These are phyloP conservation scores for Fusarium temperatum DNA, from an alignment of 2,329 filamentous ascomycete species.

Conservation along the genomic window DNA sequence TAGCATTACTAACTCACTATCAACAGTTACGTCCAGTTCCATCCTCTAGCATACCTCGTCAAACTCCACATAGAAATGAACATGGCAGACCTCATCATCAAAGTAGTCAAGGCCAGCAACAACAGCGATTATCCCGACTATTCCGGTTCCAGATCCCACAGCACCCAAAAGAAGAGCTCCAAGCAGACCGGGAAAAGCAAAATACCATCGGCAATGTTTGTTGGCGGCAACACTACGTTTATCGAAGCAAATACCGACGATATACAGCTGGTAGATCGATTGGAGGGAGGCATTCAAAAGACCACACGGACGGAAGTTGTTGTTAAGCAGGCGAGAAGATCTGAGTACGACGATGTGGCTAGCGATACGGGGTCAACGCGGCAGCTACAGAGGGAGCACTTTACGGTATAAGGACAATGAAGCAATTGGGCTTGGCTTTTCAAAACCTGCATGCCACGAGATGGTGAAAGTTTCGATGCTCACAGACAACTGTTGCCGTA, in stretches of 20 bases:
- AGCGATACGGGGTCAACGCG: slow-evolving; percentile 38
- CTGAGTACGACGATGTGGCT: slow-evolving; percentile 31
- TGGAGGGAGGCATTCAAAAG: slow-evolving; percentile 37
- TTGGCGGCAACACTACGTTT: slow-evolving; percentile 34
- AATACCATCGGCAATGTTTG: slow-evolving; percentile 32
- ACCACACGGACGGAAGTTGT: slow-evolving; percentile 39
- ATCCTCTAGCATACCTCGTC: slow-evolving; percentile 61
- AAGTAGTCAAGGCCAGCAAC: slow-evolving; percentile 44
- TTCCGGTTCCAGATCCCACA: slow-evolving; percentile 32
- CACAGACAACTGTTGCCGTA: background rate
- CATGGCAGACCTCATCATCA: slow-evolving; percentile 61
- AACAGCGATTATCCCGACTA: slow-evolving; percentile 33
- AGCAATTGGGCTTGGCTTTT: background rate
- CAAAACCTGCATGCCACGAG: background rate
- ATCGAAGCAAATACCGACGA: slow-evolving; percentile 36
- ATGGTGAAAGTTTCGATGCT: accelerated
- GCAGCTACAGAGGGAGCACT: slow-evolving; percentile 36
- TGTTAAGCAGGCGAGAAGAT: slow-evolving; percentile 29
- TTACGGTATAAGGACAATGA: slow-evolving; percentile 2
- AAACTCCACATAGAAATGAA: slow-evolving; percentile 64
- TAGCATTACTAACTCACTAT: background rate
- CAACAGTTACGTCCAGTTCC: slow-evolving; percentile 55
- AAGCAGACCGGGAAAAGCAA: slow-evolving; percentile 1
- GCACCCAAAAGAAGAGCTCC: slow-evolving; percentile 28
- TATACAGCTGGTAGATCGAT: slow-evolving; percentile 27